Conservation (phyloP, 805 yeast species). For the Metschnikowia henanensis region DNA sequence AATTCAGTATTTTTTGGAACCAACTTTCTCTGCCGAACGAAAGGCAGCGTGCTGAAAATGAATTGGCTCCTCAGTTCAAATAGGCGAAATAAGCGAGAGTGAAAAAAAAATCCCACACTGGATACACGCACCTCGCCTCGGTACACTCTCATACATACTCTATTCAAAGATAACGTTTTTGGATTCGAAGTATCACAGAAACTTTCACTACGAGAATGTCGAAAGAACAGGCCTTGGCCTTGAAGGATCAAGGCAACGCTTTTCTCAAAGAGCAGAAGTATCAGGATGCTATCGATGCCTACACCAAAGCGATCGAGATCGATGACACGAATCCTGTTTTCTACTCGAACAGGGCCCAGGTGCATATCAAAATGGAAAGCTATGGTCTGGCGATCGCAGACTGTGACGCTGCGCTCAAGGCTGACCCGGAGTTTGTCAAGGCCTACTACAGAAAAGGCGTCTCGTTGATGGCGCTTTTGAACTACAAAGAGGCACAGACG, state of each 20-base stretch:
- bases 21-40: too few species aligned
- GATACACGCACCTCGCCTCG: background rate
- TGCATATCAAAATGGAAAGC: constrained; percentile 79
- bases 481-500: constrained; percentile 69
- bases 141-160: background rate
- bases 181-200: too few species aligned
- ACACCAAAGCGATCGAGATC: constrained; percentile 72
- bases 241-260: constrained; percentile 72
- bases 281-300: constrained; percentile 63
- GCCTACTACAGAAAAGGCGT: constrained; percentile 88
- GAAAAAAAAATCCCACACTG: background rate
- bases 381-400: constrained; percentile 86
- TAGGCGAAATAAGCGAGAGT: background rate
- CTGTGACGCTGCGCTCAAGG: constrained; percentile 65
- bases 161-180: too few species aligned
- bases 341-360: constrained; percentile 88
- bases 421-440: constrained; percentile 69
- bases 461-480: constrained; percentile 71
- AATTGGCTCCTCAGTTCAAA: background rate
- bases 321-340: constrained; percentile 60
- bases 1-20: too few species aligned
- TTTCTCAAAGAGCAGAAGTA: constrained; percentile 66
- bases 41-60: too few species aligned
- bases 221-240: constrained; percentile 43
- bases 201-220: constrained; percentile 11